Evolutionary conservation across 208 protist genomes (phyloP).

Genomic region (Trypanosoma cruzi): DNA sequence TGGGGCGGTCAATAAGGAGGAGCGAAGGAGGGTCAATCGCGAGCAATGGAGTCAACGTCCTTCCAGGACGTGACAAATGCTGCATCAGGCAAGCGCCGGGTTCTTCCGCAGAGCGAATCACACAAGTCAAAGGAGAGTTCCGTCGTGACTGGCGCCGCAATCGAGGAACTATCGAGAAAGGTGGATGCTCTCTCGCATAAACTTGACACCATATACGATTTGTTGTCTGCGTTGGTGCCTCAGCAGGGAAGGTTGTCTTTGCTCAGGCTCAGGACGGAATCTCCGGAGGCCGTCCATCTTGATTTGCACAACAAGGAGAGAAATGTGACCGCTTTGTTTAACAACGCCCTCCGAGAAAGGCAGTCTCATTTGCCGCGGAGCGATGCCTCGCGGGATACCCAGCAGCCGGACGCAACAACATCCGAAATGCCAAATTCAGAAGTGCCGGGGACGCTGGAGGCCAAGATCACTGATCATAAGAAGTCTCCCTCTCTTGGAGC

Average conservation of each 20-base stretch:
- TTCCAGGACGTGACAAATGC: slow-evolving; percentile 31
- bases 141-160: neutral
- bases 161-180: slow-evolving; percentile 22
- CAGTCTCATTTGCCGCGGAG: neutral
- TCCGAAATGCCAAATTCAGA: neutral
- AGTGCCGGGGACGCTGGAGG: neutral
- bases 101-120: neutral
- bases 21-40: neutral
- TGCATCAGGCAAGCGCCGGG: slow-evolving; percentile 14
- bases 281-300: neutral
- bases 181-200: slow-evolving; percentile 22
- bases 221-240: slow-evolving; percentile 8
- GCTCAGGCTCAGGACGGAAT: neutral
- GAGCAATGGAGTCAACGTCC: slow-evolving; percentile 1
- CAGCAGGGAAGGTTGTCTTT: neutral
- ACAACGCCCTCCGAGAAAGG: neutral
- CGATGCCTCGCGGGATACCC: neutral
- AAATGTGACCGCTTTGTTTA: slow-evolving; percentile 2
- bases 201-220: slow-evolving; percentile 25
- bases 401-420: neutral
- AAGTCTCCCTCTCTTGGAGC: neutral
- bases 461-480: neutral
- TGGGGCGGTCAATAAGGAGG: slow-evolving; percentile 4
- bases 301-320: slow-evolving; percentile 1
- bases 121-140: neutral